Percentiles rank a stretch among this genome's conserved stretches.
These are phyloP conservation scores for Pythium brassicae DNA, from an alignment of 352 stramenopile species.

Conservation along the genomic window DNA sequence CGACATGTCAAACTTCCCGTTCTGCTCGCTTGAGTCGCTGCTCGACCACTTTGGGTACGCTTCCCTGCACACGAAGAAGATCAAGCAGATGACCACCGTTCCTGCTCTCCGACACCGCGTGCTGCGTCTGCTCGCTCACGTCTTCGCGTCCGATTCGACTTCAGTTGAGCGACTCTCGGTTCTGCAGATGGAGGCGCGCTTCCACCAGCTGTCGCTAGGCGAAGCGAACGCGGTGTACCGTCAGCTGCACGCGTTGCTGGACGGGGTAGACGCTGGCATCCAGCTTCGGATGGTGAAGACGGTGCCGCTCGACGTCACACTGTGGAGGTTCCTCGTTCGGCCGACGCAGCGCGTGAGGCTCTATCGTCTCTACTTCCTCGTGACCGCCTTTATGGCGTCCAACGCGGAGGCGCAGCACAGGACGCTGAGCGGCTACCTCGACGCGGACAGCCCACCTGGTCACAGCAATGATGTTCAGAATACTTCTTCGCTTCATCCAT, in stretches of 20 bases:
- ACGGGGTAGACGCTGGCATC: conserved; percentile 21
- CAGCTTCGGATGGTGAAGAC: conserved; percentile 20
- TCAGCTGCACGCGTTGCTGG: conserved; percentile 14
- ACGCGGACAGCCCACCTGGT: no score
- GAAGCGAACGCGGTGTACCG: conserved; percentile 1
- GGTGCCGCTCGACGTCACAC: conserved; percentile 20
- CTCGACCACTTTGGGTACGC: conserved; percentile 29
- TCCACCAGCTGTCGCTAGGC: conserved; percentile 3
- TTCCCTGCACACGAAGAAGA: conserved; percentile 23
- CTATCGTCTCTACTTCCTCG: conserved; percentile 24
- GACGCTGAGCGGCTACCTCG: neutral
- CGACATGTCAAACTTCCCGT: conserved; percentile 18
- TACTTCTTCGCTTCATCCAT: neutral
- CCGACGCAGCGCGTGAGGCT: conserved; percentile 33
- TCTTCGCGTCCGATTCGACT: conserved; percentile 1
- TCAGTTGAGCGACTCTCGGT: conserved; percentile 14
- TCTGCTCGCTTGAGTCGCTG: conserved; percentile 27
- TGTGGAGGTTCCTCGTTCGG: conserved; percentile 39
- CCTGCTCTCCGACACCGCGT: conserved; percentile 9
- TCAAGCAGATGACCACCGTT: conserved; percentile 22
- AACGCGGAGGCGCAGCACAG: neutral
- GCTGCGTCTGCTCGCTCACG: conserved; percentile 4
- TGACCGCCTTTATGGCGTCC: conserved; percentile 17
- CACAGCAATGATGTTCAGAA: no score
- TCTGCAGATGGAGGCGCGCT: conserved; percentile 16